Evolutionary conservation across 805 yeast genomes (phyloP), one percentile per base, ranked within the genome.

Genomic region (Wickerhamiella hasegawae): DNA sequence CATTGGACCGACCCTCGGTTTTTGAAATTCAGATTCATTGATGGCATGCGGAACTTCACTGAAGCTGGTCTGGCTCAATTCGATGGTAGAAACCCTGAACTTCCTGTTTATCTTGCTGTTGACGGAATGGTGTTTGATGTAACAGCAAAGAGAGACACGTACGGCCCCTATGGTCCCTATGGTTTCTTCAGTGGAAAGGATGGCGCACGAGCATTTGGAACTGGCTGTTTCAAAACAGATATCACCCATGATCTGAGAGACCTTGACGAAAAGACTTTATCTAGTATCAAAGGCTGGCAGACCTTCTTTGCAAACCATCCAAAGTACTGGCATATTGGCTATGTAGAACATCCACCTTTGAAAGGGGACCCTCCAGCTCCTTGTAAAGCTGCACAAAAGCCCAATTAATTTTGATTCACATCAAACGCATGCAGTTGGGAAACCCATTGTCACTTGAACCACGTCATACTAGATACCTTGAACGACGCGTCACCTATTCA

Each of bases 61-160:
- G 49, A 60, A 3, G 59, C 52, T 0, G 66, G 72, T 41, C 55
- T 78, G 20, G 48, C 71, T 1, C 38, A 42, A n/a, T 71, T 59
- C 47, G 55, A 70, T 45, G 85, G 85, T 0, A 29, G 60, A 0
- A 62, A 69, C 43, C 47, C 60, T 0, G 31, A 33, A 0, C 45
- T 60, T 5, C 82, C 82, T 1, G 63, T 77, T 1, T 73, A 69
- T 43, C 42, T 79, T 3, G 79, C 70, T 0, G 51, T 78, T 3
- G 57, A 72, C 45, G 80, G 80, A 1, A 59, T 57, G 11, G 75
- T 78, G 0, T 78, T 60, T 46, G 87, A 78, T 47, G 90, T 78
- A 5, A 55, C 71, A 1, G 53, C 63, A 0, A 57, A 67, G 10
- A 55, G 62, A 1, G 55, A 49, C 4, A 55, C 73, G 2, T 78